Evolutionary conservation across 192 early-diverging fungal species (phyloP), one percentile per base, ranked within the genome.

Genomic region (Mortierella claussenii): DNA sequence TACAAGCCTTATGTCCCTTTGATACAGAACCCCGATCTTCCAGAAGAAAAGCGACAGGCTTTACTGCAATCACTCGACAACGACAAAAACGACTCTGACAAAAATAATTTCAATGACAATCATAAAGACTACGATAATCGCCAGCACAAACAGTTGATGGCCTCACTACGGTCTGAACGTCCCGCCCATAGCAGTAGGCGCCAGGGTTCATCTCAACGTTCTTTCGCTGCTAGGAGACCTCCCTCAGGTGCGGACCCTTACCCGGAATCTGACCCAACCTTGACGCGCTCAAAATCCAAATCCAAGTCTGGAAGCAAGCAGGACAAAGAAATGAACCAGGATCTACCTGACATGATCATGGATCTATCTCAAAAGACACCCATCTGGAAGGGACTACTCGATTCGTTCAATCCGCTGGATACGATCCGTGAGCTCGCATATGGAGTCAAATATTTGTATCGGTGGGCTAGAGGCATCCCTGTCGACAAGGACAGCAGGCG

Each of bases 371-470:
- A 69, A 56, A 79, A 71, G 78, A 79, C 63, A 0, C 66, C 62
- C 2, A 37, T 79, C 45, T 79, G 68, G 68, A 65, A 60, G 34
- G 68, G 68, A 10, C 24, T 79, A 2, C 34, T 79, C 32, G 78
- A 79, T 50, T 71, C 78, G 26, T 71, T 79, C 28, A 79, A 79
- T n/a, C 78, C 78, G 0, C 43, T 79, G 44, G 78, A 79, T 27
- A 61, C 66, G 6, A 15, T 69, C 17, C 78, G 78, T 2, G 78
- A 79, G 11, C 47, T 79, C 0, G 51, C 23, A 5, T 79, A 66
- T 42, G 69, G 62, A n/a, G 28, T 70, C 48, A 48, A 57, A 36
- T 79, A 79, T 34, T 9, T 79, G 27, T 79, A 79, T 30, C 55
- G 63, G n/a, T 71, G 68, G 78, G 12, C 48, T 7, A 50, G 68